Evolutionary conservation across 176 grass and related monocot species (phyloP).

Genomic region (Raddia distichophylla): DNA sequence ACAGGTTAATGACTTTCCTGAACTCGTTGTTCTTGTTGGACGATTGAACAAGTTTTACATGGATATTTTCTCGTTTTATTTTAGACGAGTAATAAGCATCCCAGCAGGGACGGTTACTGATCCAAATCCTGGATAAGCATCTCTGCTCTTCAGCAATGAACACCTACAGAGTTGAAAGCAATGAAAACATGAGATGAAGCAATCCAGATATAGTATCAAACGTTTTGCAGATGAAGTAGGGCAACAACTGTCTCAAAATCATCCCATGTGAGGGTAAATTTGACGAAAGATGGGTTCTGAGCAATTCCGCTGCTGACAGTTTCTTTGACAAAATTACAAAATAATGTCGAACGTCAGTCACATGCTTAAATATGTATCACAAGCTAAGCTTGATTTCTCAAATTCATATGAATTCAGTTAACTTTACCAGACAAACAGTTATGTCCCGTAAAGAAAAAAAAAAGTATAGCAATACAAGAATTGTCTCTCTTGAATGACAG

Average conservation of each 20-base stretch:
- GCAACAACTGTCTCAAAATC: slow-evolving; percentile 16
- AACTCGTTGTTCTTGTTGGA: slow-evolving; percentile 30
- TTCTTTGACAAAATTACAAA: slow-evolving; percentile 18
- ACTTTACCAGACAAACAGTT: background rate
- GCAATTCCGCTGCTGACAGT: background rate
- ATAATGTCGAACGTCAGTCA: slow-evolving; percentile 1
- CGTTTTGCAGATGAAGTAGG: background rate
- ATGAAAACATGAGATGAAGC: slow-evolving; percentile 4
- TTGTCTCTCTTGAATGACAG: slow-evolving; percentile 10
- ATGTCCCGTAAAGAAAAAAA: background rate
- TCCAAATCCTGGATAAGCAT: slow-evolving; percentile 71
- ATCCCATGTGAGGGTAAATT: slow-evolving; percentile 23
- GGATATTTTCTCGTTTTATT: slow-evolving; percentile 43
- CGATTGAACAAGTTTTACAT: slow-evolving; percentile 57
- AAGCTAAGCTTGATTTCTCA: background rate
- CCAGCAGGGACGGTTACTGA: slow-evolving; percentile 45
- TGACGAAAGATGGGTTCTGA: background rate
- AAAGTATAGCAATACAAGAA: background rate
- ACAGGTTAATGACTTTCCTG: no score
- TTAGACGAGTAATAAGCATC: slow-evolving; percentile 51
- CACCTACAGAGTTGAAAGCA: slow-evolving; percentile 52
- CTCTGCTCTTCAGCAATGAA: slow-evolving; percentile 84
- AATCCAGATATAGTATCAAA: slow-evolving; percentile 1
- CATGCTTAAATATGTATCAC: slow-evolving; percentile 18
- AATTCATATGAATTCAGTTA: background rate